Base-by-base conservation (phyloP, 2,329 filamentous ascomycete species). In the Fusarium subglutinans region DNA sequence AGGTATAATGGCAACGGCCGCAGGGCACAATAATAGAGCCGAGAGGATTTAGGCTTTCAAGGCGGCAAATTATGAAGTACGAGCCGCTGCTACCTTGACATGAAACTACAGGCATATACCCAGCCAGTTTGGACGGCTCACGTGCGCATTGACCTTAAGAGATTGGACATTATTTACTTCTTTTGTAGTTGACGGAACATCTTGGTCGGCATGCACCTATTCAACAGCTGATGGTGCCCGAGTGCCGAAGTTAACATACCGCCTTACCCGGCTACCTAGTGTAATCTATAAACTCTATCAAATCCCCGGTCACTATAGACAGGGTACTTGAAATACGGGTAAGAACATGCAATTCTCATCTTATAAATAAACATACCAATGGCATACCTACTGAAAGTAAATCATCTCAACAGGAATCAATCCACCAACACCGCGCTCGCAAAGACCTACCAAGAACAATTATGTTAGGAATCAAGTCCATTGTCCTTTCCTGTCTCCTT, bases 311-410 rank as follows among this genome's bases (percentile, higher is more conserved):
- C 0, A 54, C 0, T 38, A 6, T 17, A 17, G 8, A 2, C 20
- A 54, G 2, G 24, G 9, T 2, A 17, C 5, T 13, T 6, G 20
- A 10, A 12, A 54, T 38, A 38, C 18, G 18, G 24, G 10, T 2
- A 5, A 3, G 4, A 22, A 17, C 7, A 12, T 17, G 9, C 0
- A 7, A 10, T 12, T 6, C 2, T 28, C 14, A 18, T 7, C 2
- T 9, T n/a, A 28, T 38, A 40, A 17, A 54, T 54, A 18, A 5
- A 26, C 13, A 5, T 17, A 0, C 14, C 6, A 8, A 2, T 2
- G 12, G 14, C 33, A 17, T 17, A 12, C 7, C 15, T 10, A 8
- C 10, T 3, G 10, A 35, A 15, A 15, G 33, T 37, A 37, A 37
- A 37, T 37, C 35, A 37, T 37, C 8, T 37, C 35, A 37, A n/a